Evolutionary conservation across 2,329 filamentous ascomycete species (phyloP), one percentile per base, ranked within the genome.

Genomic region (Trichoderma cornu-damae): DNA sequence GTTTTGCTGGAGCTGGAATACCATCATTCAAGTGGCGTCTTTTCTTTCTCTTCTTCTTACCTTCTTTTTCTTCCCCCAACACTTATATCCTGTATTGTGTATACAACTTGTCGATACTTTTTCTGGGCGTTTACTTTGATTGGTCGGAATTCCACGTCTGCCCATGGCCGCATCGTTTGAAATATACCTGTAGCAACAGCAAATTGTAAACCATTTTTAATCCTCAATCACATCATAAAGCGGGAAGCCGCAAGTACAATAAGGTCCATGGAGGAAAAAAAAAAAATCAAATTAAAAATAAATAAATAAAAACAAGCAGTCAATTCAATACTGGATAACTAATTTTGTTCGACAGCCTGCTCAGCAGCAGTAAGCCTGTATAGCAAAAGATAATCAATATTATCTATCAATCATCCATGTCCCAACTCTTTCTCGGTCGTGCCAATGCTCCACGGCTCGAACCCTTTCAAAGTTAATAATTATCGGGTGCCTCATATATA

Each of bases 241-340:
- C 16, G 12, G n/a, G 14, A n/a, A 3, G n/a, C n/a, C n/a, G n/a
- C n/a, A n/a, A n/a, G n/a, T n/a, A n/a, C n/a, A n/a, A 16, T 2
- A 18, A 26, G 8, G 9, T 16, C 37, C 6, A 34, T 24, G 28
- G 8, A n/a, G n/a, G n/a, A n/a, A n/a, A n/a, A n/a, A n/a, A n/a
- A n/a, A n/a, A n/a, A n/a, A n/a, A n/a, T n/a, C n/a, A n/a, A n/a
- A n/a, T n/a, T n/a, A n/a, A n/a, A n/a, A n/a, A n/a, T n/a, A n/a
- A n/a, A n/a, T n/a, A n/a, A n/a, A n/a, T n/a, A 47, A 40, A 40
- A 32, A 38, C 18, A 30, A 32, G 35, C 46, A 57, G 26, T 58
- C 47, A 47, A 52, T 58, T 58, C 38, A 57, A 52, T 24, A 20
- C 50, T 43, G 26, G 50, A 57, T 20, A 47, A 38, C 42, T 55